phyloP scores from a whole-genome alignment of 345 rosid genomes.

The Arabis alpina region DNA sequence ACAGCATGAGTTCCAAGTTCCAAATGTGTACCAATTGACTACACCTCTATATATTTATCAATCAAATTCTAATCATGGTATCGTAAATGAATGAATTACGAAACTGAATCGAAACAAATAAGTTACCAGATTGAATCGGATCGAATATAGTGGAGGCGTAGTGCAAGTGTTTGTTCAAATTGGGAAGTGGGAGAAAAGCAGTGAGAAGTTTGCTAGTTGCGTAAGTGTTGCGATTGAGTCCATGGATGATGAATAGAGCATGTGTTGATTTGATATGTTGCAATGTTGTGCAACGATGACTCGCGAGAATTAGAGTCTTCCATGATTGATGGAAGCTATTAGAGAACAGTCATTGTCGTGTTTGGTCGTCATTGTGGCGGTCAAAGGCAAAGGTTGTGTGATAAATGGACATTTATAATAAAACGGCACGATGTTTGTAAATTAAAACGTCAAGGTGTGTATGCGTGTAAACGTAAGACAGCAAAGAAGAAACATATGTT shows the following conservation, averaged over 20 bases:
- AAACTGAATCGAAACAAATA: too few relatives aligned
- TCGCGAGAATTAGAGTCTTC: slow-evolving; percentile 49
- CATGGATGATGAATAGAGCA: slow-evolving; percentile 49
- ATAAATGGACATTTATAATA: slow-evolving; percentile 3
- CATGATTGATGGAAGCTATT: too few relatives aligned
- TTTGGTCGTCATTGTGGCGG: slow-evolving; percentile 6
- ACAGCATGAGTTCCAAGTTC: too few relatives aligned
- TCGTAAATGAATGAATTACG: too few relatives aligned
- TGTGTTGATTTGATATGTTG: slow-evolving; percentile 49
- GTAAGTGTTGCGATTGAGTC: slow-evolving; percentile 44
- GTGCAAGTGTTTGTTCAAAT: slow-evolving; percentile 40
- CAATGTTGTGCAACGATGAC: slow-evolving; percentile 40
- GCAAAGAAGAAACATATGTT: not conserved
- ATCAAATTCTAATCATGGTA: too few relatives aligned
- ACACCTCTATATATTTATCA: too few relatives aligned
- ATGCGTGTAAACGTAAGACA: not conserved
- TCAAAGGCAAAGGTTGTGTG: not conserved
- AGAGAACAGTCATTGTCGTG: slow-evolving; percentile 43
- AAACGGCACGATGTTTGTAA: slow-evolving; percentile 19
- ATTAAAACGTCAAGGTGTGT: slow-evolving; percentile 16
- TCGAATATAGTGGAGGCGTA: slow-evolving; percentile 42
- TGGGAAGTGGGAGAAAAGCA: slow-evolving; percentile 44
- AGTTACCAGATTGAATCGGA: too few relatives aligned
- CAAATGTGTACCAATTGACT: too few relatives aligned
- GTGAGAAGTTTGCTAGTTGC: slow-evolving; percentile 57